phyloP scores from a whole-genome alignment of 1,284 basidiomycete species.

The Ustilago vetiveriae region DNA sequence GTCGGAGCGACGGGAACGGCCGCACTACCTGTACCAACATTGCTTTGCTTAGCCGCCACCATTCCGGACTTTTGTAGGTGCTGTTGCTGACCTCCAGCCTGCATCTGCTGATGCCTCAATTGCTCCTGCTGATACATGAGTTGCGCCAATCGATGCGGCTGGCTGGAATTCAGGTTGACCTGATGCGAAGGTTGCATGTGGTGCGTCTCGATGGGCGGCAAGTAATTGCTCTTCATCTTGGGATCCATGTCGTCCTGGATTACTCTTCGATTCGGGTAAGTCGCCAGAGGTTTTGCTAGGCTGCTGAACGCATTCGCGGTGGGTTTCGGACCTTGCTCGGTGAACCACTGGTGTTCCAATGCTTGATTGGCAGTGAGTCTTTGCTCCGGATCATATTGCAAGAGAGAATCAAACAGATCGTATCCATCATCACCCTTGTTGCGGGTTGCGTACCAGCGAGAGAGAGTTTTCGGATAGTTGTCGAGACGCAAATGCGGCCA shows the following conservation, averaged over 20 bases:
- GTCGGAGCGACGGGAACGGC: constrained; percentile 3
- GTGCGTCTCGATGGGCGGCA: constrained; percentile 34
- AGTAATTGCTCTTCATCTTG: constrained; percentile 61
- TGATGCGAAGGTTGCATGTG: constrained; percentile 20
- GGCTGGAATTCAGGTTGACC: constrained; percentile 15
- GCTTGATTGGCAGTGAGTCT: constrained; percentile 85
- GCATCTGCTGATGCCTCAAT: constrained; percentile 26
- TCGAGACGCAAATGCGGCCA: constrained; percentile 54
- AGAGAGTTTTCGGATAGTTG: constrained; percentile 74
- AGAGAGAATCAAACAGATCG: constrained; percentile 56
- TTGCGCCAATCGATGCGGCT: constrained; percentile 24
- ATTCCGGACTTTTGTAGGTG: no score
- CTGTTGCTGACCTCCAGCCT: background rate
- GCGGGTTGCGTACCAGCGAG: constrained; percentile 80
- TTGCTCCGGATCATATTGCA: constrained; percentile 84
- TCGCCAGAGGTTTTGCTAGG: constrained; percentile 67
- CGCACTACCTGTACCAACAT: background rate
- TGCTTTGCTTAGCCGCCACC: no score
- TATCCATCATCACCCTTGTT: constrained; percentile 68
- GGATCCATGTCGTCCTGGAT: constrained; percentile 71
- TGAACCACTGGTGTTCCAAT: constrained; percentile 76
- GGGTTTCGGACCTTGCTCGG: constrained; percentile 68
- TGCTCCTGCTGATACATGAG: constrained; percentile 31
- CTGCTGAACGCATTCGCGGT: constrained; percentile 63
- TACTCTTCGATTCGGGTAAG: constrained; percentile 70